phyloP scores from a whole-genome alignment of 495 filamentous ascomycete species.

The Daldinia loculata region DNA sequence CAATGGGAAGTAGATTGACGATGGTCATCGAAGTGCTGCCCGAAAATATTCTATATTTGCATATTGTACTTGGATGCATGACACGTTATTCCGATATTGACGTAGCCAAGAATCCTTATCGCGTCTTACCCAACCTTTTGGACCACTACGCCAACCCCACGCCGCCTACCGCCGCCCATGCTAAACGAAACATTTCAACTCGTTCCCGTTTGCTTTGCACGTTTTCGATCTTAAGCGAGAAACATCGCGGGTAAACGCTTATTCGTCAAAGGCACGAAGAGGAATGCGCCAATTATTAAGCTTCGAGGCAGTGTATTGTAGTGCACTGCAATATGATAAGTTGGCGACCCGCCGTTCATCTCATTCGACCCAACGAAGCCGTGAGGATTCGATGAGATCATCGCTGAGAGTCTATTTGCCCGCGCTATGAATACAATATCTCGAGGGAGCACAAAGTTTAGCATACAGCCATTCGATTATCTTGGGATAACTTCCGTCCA shows the following conservation, averaged over 20 bases:
- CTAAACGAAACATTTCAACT: conserved; percentile 18
- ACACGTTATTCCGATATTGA: background rate
- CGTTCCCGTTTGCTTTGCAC: background rate
- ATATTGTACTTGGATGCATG: background rate
- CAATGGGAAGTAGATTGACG: no score
- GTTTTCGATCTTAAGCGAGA: conserved; percentile 16
- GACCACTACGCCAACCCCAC: conserved; percentile 6
- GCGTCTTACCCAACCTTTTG: conserved; percentile 17
- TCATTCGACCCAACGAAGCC: conserved; percentile 4
- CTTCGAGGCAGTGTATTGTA: conserved; percentile 23
- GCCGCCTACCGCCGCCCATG: background rate
- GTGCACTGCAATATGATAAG: conserved; percentile 25
- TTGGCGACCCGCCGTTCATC: background rate
- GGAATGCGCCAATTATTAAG: conserved; percentile 1
- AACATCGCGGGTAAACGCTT: background rate
- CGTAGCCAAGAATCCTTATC: conserved; percentile 6
- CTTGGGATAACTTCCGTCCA: background rate
- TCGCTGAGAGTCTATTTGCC: conserved; percentile 4
- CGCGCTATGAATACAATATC: background rate
- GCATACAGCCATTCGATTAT: background rate
- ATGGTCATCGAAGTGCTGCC: background rate
- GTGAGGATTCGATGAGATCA: conserved; percentile 22
- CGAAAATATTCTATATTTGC: background rate
- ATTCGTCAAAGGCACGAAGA: conserved; percentile 3
- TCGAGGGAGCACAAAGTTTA: background rate